These are phyloP conservation scores for Euphorbia schlechtendalii DNA, from an alignment of 441 rosid species.

Conservation along the genomic window DNA sequence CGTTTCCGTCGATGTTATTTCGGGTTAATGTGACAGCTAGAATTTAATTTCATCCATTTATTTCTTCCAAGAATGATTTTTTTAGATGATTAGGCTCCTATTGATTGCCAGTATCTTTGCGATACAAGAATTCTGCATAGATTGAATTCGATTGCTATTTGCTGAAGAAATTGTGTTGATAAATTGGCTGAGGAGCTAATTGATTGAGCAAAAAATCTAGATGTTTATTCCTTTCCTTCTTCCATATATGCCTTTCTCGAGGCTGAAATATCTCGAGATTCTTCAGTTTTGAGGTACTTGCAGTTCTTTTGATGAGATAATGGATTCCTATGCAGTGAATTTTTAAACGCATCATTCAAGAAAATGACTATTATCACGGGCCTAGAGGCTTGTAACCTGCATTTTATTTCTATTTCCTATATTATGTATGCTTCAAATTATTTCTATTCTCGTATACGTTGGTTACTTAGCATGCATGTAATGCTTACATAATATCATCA, in stretches of 20 bases:
- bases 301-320: neutral
- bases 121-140: neutral
- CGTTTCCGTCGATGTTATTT: neutral
- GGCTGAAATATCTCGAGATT: neutral
- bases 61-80: no score
- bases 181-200: no score
- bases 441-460: neutral
- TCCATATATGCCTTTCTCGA: no score
- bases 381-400: neutral
- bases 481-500: neutral
- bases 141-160: neutral
- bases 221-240: no score
- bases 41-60: neutral
- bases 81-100: neutral
- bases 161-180: neutral
- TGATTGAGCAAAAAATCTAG: no score
- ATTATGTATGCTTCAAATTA: neutral
- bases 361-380: neutral
- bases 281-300: no score
- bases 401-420: neutral
- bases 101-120: neutral
- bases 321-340: neutral
- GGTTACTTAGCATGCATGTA: neutral
- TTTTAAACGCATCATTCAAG: neutral
- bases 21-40: neutral